Percentiles rank a stretch among this genome's conserved stretches.
Conservation (phyloP, 108 stramenopile genomes). For the Hondaea fermentalgiana region DNA sequence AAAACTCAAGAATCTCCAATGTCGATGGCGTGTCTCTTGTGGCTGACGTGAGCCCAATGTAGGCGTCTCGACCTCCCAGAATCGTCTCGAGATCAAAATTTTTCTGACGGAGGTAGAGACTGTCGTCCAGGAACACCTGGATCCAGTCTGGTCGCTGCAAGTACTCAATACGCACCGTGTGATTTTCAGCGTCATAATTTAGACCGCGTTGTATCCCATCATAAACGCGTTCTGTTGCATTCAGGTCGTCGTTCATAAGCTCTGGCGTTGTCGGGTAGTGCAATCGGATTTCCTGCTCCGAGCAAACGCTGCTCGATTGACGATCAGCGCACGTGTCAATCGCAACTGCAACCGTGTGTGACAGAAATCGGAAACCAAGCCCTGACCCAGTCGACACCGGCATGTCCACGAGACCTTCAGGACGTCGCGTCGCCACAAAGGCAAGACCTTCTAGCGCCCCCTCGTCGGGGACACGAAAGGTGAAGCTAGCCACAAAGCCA, state of each 20-base stretch:
- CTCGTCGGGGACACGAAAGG: neutral
- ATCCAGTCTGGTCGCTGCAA: neutral
- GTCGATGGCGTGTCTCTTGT: neutral
- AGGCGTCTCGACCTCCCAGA: neutral
- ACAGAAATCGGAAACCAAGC: neutral
- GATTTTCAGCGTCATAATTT: neutral
- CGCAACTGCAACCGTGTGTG: neutral
- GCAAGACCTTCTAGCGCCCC: neutral
- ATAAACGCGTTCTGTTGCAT: neutral
- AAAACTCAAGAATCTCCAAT: neutral
- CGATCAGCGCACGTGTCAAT: neutral
- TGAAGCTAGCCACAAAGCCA: neutral
- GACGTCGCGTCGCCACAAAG: neutral
- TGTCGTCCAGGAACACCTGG: slow-evolving; percentile 2
- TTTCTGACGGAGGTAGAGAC: neutral
- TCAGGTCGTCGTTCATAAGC: neutral
- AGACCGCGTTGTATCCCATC: neutral
- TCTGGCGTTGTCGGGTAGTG: neutral
- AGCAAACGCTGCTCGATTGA: neutral
- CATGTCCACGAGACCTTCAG: neutral
- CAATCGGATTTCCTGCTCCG: neutral
- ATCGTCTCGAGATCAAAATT: neutral
- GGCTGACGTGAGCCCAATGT: neutral
- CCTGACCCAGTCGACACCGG: neutral
- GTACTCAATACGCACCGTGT: neutral